Base-by-base conservation (phyloP, 2,329 filamentous ascomycete genomes). In the Nothophaeocryptopus gaeumannii region DNA sequence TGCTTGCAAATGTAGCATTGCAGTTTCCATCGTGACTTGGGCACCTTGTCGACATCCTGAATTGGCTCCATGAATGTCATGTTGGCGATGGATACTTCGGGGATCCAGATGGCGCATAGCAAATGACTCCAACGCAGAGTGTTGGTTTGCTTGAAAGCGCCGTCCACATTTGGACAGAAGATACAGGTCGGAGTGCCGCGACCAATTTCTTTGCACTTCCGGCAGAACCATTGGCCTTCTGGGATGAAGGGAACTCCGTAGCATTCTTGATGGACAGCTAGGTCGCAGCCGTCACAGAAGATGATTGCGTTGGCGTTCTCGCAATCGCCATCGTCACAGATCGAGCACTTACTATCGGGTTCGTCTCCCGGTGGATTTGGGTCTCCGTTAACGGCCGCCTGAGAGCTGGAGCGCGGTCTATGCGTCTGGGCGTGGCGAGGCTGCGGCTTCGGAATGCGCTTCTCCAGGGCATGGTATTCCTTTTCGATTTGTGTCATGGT, bases 251-350 rank as follows among this genome's bases (percentile, higher is more conserved):
- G 93, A 39, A 99, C 93, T 48, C 93, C 93, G 67, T 99, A 99
- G 71, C 93, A 99, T 74, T 99, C 93, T 70, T 99, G 93, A 70
- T 99, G 93, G 8, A 99, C 93, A 3, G 93, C 93, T 44, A 99
- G 76, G 70, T 99, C 95, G 71, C 93, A 99, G 2, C 93, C 93
- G 67, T 99, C 93, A 68, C 93, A 99, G 67, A 99, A 99, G 15
- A 99, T 93, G 64, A 99, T 99, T 1, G 93, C 93, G 66, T 99
- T 99, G 15, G 93, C 95, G 69, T 99, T 99, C 72, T 99, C 93
- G 66, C 93, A 99, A 66, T 99, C 93, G n/a, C 93, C 93, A 65
- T 99, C 93, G 66, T 99, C 93, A 67, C 93, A 99, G 50, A 99
- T 95, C 15, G 89, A 91, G 67, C 93, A 99, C 70, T 96, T 97